Conservation (phyloP, 495 filamentous ascomycete genomes). For the Corynascus novoguineensis region DNA sequence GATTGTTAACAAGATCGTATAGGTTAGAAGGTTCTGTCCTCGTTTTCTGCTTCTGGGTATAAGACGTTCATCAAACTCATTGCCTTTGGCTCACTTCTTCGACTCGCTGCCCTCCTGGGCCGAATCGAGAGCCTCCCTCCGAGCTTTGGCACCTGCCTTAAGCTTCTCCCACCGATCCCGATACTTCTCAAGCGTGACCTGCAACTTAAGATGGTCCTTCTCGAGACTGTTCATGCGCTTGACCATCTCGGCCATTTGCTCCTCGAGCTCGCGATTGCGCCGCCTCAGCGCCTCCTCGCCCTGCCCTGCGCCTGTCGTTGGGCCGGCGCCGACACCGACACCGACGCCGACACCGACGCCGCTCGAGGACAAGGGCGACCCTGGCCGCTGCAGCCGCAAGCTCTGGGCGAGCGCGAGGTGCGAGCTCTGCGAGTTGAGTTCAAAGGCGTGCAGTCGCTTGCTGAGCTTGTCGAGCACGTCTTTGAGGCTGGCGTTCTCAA, state of each 20-base stretch:
- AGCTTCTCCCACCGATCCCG: slow-evolving; percentile 77
- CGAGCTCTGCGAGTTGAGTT: slow-evolving; percentile 74
- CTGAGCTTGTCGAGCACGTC: slow-evolving; percentile 71
- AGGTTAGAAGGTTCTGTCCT: no score
- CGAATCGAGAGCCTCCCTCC: slow-evolving; percentile 43
- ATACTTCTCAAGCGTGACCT: slow-evolving; percentile 60
- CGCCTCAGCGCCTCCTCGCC: slow-evolving; percentile 32
- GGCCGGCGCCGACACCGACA: no score
- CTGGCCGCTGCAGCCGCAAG: slow-evolving; percentile 58
- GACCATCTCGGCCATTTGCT: slow-evolving; percentile 43
- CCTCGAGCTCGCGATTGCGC: slow-evolving; percentile 55
- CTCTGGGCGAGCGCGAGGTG: slow-evolving; percentile 76
- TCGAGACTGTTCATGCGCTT: slow-evolving; percentile 54
- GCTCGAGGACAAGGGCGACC: slow-evolving; percentile 33
- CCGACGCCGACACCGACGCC: slow-evolving; percentile 22
- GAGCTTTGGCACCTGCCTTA: slow-evolving; percentile 72
- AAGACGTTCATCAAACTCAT: background rate
- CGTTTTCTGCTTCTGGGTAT: no score
- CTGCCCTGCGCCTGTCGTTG: slow-evolving; percentile 7
- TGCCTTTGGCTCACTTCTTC: slow-evolving; percentile 7
- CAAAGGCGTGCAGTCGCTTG: slow-evolving; percentile 75
- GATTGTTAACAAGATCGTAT: no score
- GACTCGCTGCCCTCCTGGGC: slow-evolving; percentile 1
- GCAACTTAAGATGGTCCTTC: slow-evolving; percentile 65
- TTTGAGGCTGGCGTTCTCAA: slow-evolving; percentile 74